Evolutionary conservation across 768 basidiomycete species (phyloP).

Genomic region (Termitomyces sp.): DNA sequence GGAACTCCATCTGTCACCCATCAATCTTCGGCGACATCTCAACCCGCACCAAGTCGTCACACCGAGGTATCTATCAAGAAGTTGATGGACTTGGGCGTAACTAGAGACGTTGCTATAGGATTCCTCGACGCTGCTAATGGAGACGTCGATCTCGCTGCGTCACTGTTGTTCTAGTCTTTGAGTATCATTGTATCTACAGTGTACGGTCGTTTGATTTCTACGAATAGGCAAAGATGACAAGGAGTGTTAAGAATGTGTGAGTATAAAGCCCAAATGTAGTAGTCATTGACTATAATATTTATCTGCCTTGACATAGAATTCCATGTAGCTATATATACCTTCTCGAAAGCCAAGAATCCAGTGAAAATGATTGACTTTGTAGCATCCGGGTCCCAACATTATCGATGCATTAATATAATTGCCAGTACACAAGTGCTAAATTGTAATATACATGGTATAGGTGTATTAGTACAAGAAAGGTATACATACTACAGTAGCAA

Average conservation of each 20-base stretch:
- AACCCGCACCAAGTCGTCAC: slow-evolving; percentile 24
- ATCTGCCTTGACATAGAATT: not conserved
- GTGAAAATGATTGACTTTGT: not conserved
- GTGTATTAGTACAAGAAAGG: slow-evolving; percentile 1
- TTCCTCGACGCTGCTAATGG: slow-evolving; percentile 77
- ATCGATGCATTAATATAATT: slow-evolving; percentile 1
- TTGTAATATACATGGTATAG: slow-evolving; percentile 18
- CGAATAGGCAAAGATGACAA: not conserved
- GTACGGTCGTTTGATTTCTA: slow-evolving; percentile 5
- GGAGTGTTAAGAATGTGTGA: not conserved
- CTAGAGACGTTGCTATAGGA: slow-evolving; percentile 71
- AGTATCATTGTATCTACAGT: slow-evolving; percentile 17
- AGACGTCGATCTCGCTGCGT: slow-evolving; percentile 84
- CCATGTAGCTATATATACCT: not conserved
- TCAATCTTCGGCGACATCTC: slow-evolving; percentile 17
- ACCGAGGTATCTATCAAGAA: slow-evolving; percentile 59
- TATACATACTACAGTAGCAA: slow-evolving; percentile 3
- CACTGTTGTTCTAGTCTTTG: slow-evolving; percentile 62
- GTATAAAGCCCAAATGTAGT: not conserved
- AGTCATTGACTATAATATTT: not conserved
- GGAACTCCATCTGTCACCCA: slow-evolving; percentile 35
- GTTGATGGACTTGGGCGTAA: slow-evolving; percentile 73
- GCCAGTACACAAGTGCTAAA: slow-evolving; percentile 21
- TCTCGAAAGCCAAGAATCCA: not conserved
- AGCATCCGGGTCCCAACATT: not conserved